Evolutionary conservation across 1,139 yeast genomes (phyloP), one percentile per base, ranked within the genome.

Genomic region (Scheffersomyces quercinus): DNA sequence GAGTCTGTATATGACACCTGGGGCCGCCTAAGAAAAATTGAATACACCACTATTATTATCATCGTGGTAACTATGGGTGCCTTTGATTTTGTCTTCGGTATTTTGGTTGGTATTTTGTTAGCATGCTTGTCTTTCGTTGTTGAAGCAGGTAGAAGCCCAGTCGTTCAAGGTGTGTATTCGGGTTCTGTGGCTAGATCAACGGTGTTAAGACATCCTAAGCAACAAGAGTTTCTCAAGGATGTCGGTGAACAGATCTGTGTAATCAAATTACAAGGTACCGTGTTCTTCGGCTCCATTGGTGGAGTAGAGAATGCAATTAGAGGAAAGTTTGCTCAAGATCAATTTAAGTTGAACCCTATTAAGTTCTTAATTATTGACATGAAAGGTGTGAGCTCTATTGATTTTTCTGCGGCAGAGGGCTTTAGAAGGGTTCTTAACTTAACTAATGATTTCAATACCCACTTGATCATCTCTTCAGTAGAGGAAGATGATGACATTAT

Each of bases 351-450:
- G 36, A 75, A 76, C 49, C 88, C 89, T 3, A 82, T 93, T 53
- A 82, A 88, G 53, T 93, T 84, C 61, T 70, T 93, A 54, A 82
- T 93, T 42, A 64, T 93, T 40, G 99, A 93, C 65, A 84, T 93
- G 77, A 83, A 85, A 50, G 83, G 86, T 33, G 96, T 93, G 26
- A 75, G 83, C 9, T 84, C 87, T 36, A 82, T 93, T 54, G 99
- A 93, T 64, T 93, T 88, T 56, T 87, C 96, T 33, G 98, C 98
- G 0, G 96, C 97, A 5, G 99, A 93, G 64, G 97, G 98, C 0
- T 88, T 93, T 62, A 82, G 91, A 54, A 75, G 97, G 53, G 86
- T 95, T 50, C 82, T 88, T 60, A 85, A 95, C 50, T 76, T 89
- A 54, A 71, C 90, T 15, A 81, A 81, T 48, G 84, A 86, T 20